Conservation (phyloP, 805 yeast genomes). For the Zygosaccharomyces pseudorouxii region DNA sequence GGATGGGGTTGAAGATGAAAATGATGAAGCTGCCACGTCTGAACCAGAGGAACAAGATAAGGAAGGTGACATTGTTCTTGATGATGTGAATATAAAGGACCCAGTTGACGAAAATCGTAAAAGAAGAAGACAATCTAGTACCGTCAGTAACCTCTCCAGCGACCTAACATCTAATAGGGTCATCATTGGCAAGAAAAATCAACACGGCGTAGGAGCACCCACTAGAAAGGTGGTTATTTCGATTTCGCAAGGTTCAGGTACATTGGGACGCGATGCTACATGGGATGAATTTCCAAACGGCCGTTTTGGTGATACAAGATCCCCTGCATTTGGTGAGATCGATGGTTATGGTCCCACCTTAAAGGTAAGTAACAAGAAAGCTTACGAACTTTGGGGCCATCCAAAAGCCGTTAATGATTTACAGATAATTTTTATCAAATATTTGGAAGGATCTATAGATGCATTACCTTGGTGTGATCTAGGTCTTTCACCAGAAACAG, state of each 20-base stretch:
- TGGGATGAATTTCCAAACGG: constrained; percentile 99
- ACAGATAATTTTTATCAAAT: constrained; percentile 60
- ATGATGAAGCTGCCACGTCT: constrained; percentile 29
- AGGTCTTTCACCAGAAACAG: constrained; percentile 83
- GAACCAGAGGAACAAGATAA: constrained; percentile 26
- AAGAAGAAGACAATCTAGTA: constrained; percentile 34
- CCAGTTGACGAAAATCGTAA: constrained; percentile 18
- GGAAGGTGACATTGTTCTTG: constrained; percentile 33
- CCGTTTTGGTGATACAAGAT: constrained; percentile 88
- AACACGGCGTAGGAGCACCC: constrained; percentile 29
- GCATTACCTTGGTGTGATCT: constrained; percentile 90
- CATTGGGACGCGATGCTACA: constrained; percentile 80
- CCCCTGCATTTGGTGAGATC: constrained; percentile 97
- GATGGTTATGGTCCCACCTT: constrained; percentile 95
- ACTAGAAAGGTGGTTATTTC: constrained; percentile 61
- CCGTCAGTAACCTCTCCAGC: constrained; percentile 24
- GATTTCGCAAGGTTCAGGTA: constrained; percentile 79
- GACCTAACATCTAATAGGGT: constrained; percentile 41
- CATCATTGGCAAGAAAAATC: constrained; percentile 31
- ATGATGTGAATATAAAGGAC: constrained; percentile 17
- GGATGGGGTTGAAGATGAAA: constrained; percentile 41
- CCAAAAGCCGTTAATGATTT: constrained; percentile 61
- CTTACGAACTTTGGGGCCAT: constrained; percentile 73
- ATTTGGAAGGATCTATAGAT: constrained; percentile 68
- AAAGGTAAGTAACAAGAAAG: constrained; percentile 64